Percentiles rank a stretch among this genome's conserved stretches.
These are phyloP conservation scores for Pharus latifolius DNA, from an alignment of 176 grass and related monocot species.

Conservation along the genomic window DNA sequence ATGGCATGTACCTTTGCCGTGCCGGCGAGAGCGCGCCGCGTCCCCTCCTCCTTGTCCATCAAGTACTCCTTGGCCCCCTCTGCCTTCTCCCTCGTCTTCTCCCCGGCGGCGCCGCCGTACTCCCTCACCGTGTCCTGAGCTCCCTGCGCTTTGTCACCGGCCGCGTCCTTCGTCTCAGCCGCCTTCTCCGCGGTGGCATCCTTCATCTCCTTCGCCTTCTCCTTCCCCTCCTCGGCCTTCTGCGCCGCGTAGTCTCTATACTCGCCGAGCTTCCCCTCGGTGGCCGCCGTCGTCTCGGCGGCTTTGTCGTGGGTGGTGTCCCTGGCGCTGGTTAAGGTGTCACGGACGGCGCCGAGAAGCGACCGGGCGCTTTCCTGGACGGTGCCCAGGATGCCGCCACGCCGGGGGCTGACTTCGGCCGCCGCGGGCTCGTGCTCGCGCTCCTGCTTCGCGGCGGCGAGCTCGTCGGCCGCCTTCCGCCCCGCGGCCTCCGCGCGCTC, in stretches of 20 bases:
- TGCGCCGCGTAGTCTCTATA: neutral
- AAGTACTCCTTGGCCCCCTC: conserved; percentile 30
- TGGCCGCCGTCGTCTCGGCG: neutral
- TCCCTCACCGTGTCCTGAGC: neutral
- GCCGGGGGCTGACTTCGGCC: neutral
- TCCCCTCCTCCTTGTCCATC: conserved; percentile 16
- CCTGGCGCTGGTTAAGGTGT: neutral
- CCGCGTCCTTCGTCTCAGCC: conserved; percentile 8
- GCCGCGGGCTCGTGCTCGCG: neutral
- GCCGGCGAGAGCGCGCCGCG: conserved; percentile 19
- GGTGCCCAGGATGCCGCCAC: conserved; percentile 11
- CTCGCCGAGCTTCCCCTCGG: neutral
- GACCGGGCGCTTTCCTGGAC: conserved; percentile 28
- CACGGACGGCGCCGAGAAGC: conserved; percentile 13
- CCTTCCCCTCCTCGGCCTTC: conserved; percentile 30
- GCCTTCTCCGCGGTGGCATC: conserved; percentile 21
- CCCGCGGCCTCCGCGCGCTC: conserved; percentile 29
- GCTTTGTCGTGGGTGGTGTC: neutral
- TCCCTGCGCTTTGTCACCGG: neutral
- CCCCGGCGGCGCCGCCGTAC: neutral
- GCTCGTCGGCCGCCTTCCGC: conserved; percentile 31
- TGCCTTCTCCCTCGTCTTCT: neutral
- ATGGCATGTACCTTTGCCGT: conserved; percentile 6
- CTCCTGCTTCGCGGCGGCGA: conserved; percentile 12
- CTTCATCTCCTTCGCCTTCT: neutral